Conservation (phyloP, 352 stramenopile genomes). For the Paralagenidium karlingii region DNA sequence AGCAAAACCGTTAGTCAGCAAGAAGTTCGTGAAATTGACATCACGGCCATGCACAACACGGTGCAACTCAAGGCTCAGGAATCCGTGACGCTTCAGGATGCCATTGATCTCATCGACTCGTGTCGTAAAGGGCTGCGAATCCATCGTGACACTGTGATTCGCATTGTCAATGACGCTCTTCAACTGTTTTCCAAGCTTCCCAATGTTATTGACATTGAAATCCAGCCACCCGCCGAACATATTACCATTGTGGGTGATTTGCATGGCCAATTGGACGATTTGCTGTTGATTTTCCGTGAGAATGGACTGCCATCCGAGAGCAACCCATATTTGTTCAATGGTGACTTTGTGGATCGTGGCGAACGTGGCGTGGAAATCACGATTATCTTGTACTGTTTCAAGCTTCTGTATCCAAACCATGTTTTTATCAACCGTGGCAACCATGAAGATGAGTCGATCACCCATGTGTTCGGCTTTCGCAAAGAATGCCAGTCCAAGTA, state of each 20-base stretch:
- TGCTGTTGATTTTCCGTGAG: constrained; percentile 72
- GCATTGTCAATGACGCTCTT: constrained; percentile 48
- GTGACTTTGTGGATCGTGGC: constrained; percentile 75
- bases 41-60: constrained; percentile 60
- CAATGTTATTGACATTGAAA: constrained; percentile 46
- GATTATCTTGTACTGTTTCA: constrained; percentile 74
- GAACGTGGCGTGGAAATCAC: constrained; percentile 69
- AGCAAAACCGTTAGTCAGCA: constrained; percentile 43
- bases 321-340: constrained; percentile 83
- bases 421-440: constrained; percentile 78
- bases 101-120: constrained; percentile 60
- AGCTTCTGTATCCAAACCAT: constrained; percentile 55
- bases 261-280: constrained; percentile 75
- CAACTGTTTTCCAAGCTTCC: constrained; percentile 30
- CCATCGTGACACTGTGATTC: constrained; percentile 56
- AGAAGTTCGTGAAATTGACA: constrained; percentile 62
- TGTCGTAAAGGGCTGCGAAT: constrained; percentile 72
- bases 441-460: constrained; percentile 80
- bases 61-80: constrained; percentile 41
- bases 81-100: constrained; percentile 50
- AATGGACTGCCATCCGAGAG: constrained; percentile 60
- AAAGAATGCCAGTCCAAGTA: constrained; percentile 80
- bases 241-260: constrained; percentile 74
- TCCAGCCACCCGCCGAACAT: constrained; percentile 33
- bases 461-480: constrained; percentile 80